Conservation (phyloP, 768 basidiomycete species). For the Russula abietina region DNA sequence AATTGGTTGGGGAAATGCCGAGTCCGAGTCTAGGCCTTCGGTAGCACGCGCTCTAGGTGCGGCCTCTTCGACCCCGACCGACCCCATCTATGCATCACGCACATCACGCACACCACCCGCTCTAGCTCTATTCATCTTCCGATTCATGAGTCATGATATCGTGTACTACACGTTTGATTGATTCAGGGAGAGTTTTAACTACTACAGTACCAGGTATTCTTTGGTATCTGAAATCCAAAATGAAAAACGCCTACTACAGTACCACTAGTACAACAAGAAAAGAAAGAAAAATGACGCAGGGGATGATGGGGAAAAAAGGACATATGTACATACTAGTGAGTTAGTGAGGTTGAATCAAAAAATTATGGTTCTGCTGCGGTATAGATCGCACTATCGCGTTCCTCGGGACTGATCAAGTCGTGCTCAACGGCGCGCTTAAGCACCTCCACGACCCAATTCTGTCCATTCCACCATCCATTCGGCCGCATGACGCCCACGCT, state of each 20-base stretch:
- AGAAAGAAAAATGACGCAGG: neutral
- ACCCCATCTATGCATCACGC: too few species aligned
- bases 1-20: neutral
- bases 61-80: too few species aligned
- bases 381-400: slow-evolving; percentile 22
- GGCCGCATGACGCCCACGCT: slow-evolving; percentile 24
- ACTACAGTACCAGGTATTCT: too few species aligned
- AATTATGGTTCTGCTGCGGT: slow-evolving; percentile 23
- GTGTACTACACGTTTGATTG: neutral
- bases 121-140: neutral
- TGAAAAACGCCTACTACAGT: neutral
- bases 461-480: slow-evolving; percentile 26
- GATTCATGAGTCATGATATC: neutral
- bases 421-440: slow-evolving; percentile 22
- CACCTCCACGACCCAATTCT: slow-evolving; percentile 26
- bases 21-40: too few species aligned
- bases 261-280: neutral
- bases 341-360: neutral
- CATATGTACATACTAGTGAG: neutral
- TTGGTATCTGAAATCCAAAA: neutral
- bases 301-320: neutral
- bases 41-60: too few species aligned
- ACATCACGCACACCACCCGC: neutral
- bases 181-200: neutral
- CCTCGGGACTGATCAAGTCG: slow-evolving; percentile 20